phyloP scores from a whole-genome alignment of 2,329 filamentous ascomycete genomes.

The Fusarium graminum region DNA sequence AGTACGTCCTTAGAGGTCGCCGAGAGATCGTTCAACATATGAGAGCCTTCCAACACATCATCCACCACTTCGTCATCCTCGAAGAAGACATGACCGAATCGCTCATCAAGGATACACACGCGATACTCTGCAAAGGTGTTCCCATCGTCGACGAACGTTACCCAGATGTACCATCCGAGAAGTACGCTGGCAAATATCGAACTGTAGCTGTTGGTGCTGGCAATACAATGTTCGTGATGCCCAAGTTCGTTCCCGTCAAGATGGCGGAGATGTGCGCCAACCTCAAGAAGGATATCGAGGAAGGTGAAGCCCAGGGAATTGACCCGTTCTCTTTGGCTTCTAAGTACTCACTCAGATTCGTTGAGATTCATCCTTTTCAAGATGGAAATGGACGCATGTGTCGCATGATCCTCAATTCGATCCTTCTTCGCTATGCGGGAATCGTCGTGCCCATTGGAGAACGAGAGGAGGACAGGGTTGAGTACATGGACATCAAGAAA shows the following conservation, averaged over 20 bases:
- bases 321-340: conserved; percentile 51
- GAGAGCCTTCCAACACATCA: conserved; percentile 39
- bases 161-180: conserved; percentile 3
- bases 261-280: conserved; percentile 48
- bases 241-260: conserved; percentile 42
- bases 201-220: conserved; percentile 45
- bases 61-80: conserved; percentile 22
- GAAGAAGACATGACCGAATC: conserved; percentile 30
- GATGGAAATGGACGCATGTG: conserved; percentile 57
- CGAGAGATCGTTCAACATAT: conserved; percentile 45
- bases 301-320: conserved; percentile 11
- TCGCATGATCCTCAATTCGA: conserved; percentile 54
- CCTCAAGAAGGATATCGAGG: conserved; percentile 35
- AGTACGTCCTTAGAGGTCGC: conserved; percentile 24
- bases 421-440: conserved; percentile 52
- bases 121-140: conserved; percentile 27
- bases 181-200: conserved; percentile 49
- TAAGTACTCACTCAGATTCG: conserved; percentile 50
- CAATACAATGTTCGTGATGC: conserved; percentile 47
- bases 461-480: conserved; percentile 22
- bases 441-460: conserved; percentile 43
- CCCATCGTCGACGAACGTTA: conserved; percentile 14
- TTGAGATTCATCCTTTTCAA: conserved; percentile 57
- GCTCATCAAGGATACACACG: conserved; percentile 40
- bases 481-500: conserved; percentile 48